Evolutionary conservation across 345 rosid species (phyloP).

Genomic region (Melaleuca quinquenervia): DNA sequence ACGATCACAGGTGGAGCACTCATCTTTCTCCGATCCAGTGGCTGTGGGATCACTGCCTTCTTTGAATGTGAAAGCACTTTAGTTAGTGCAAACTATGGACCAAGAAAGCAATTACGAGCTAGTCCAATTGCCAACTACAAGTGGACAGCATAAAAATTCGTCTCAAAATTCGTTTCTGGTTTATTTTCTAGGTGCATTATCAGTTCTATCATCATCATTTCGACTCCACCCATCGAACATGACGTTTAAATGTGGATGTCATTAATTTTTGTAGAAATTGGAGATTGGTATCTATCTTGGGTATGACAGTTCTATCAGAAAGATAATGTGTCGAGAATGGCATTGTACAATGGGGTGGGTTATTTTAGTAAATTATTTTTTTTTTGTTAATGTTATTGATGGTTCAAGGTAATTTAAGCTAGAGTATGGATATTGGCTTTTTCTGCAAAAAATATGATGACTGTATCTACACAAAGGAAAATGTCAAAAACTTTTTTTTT

Average conservation of each 20-base stretch:
- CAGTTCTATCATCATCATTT: not conserved
- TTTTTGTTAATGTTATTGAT: too few relatives aligned
- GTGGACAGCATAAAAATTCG: not conserved
- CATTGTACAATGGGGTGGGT: not conserved
- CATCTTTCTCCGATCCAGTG: not conserved
- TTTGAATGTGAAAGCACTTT: not conserved
- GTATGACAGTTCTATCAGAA: not conserved
- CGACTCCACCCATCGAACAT: not conserved
- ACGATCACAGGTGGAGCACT: not conserved
- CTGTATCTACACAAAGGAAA: too few relatives aligned
- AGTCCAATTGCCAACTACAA: not conserved
- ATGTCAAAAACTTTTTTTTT: too few relatives aligned
- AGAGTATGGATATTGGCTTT: too few relatives aligned
- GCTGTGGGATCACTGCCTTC: not conserved
- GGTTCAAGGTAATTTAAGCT: too few relatives aligned
- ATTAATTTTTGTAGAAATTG: accelerated
- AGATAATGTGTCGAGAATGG: not conserved
- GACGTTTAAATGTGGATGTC: not conserved
- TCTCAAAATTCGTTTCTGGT: not conserved
- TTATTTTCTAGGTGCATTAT: not conserved
- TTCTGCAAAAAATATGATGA: too few relatives aligned
- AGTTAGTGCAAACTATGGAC: not conserved
- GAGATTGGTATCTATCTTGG: not conserved
- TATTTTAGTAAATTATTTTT: too few relatives aligned
- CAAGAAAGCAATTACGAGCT: not conserved